A percentile compares a stretch with the other conserved stretches of the same genome.
Conservation (phyloP, 805 yeast genomes). For the Ogataea pini region DNA sequence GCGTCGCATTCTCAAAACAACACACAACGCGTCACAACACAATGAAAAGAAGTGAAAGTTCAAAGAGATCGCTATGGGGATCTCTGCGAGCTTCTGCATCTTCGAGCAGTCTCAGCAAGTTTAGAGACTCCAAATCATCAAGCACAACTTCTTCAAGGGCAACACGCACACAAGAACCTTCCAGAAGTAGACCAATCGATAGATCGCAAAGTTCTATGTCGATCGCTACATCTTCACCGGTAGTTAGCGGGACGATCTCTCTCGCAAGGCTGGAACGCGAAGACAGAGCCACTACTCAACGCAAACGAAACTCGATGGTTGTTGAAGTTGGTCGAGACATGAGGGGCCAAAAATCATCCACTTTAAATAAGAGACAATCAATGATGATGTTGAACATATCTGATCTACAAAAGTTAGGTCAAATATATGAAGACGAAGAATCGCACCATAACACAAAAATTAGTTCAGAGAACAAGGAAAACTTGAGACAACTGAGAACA, state of each 20-base stretch:
- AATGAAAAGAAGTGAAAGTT: conserved; percentile 19
- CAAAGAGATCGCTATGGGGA: conserved; percentile 27
- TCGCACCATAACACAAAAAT: background rate
- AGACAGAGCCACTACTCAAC: background rate
- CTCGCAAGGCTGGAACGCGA: conserved; percentile 1
- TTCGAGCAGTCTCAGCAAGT: conserved; percentile 12
- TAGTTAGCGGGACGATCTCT: background rate
- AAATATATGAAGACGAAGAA: conserved; percentile 7
- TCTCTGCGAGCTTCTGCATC: conserved; percentile 20
- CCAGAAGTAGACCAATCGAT: background rate
- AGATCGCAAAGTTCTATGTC: background rate
- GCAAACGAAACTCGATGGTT: conserved; percentile 7
- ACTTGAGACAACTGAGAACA: conserved; percentile 10
- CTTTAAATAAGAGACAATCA: conserved; percentile 15
- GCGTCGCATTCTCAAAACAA: background rate
- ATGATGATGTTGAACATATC: conserved; percentile 19
- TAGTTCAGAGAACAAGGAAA: conserved; percentile 3
- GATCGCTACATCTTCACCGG: background rate
- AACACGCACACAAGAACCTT: background rate
- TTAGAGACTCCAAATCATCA: background rate
- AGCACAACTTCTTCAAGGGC: background rate
- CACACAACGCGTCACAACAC: background rate
- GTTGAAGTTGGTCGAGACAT: conserved; percentile 1
- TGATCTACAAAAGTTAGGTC: conserved; percentile 12
- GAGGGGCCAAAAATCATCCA: background rate